Conservation (phyloP, 495 filamentous ascomycete species). For the Tetracladium setigerum region DNA sequence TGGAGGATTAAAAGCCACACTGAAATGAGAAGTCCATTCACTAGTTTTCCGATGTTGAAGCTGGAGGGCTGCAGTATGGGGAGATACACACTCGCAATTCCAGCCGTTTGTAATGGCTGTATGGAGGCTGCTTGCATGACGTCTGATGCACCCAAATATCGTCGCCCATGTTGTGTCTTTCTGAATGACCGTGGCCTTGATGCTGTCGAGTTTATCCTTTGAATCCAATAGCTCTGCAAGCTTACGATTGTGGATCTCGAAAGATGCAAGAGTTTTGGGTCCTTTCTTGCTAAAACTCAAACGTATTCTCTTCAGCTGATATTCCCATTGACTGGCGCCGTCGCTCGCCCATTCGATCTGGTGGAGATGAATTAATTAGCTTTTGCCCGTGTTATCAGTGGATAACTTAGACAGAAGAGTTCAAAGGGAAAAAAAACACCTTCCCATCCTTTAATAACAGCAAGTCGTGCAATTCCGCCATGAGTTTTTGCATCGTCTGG, state of each 20-base stretch:
- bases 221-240: slow-evolving; percentile 7
- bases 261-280: not conserved
- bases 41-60: slow-evolving; percentile 1
- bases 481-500: slow-evolving; percentile 4
- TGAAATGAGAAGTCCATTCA: slow-evolving; percentile 3
- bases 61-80: slow-evolving; percentile 7
- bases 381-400: not conserved
- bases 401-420: no score
- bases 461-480: slow-evolving; percentile 8
- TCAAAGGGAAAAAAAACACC: not conserved
- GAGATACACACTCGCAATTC: slow-evolving; percentile 13
- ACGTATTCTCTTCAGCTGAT: slow-evolving; percentile 14
- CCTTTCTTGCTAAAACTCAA: slow-evolving; percentile 16
- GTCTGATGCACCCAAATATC: slow-evolving; percentile 12
- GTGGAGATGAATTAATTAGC: not conserved
- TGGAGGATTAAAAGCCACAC: slow-evolving; percentile 5
- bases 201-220: slow-evolving; percentile 4
- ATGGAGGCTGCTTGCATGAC: slow-evolving; percentile 11
- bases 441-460: slow-evolving; percentile 12
- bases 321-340: slow-evolving; percentile 11
- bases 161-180: slow-evolving; percentile 14
- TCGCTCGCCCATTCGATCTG: slow-evolving; percentile 11
- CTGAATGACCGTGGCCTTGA: slow-evolving; percentile 5
- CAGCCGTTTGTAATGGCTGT: slow-evolving; percentile 12
- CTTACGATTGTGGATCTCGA: slow-evolving; percentile 9